Evolutionary conservation across 371 early-diverging fungal species (phyloP).

Genomic region (Rhizopus stolonifer): DNA sequence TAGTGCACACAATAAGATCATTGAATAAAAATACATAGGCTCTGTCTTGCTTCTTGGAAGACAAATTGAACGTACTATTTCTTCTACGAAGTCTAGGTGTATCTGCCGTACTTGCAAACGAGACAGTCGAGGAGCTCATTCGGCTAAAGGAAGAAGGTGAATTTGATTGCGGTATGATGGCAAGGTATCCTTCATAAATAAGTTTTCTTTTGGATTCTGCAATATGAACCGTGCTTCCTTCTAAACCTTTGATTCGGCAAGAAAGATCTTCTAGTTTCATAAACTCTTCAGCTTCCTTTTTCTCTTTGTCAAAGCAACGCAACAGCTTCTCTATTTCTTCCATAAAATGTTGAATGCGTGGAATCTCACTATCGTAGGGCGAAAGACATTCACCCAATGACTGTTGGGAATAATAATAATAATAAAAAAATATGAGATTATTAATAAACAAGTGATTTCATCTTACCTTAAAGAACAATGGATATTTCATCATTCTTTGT

Average conservation of each 20-base stretch:
- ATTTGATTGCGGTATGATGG: constrained; percentile 20
- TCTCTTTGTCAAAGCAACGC: constrained; percentile 31
- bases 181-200: constrained; percentile 36
- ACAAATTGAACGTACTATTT: constrained; percentile 24
- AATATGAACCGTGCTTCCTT: constrained; percentile 21
- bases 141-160: not conserved
- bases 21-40: constrained; percentile 45
- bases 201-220: constrained; percentile 27
- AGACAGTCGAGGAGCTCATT: constrained; percentile 1
- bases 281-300: constrained; percentile 31
- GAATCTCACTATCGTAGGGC: not conserved
- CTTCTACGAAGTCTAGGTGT: constrained; percentile 16
- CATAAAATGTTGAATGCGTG: constrained; percentile 15
- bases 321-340: constrained; percentile 30
- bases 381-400: constrained; percentile 16
- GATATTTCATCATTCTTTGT: constrained; percentile 46
- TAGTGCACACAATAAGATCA: constrained; percentile 40
- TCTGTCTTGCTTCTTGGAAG: constrained; percentile 15
- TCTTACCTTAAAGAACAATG: constrained; percentile 40
- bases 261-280: constrained; percentile 32
- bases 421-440: not conserved
- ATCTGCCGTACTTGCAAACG: constrained; percentile 5
- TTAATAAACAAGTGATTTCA: not conserved
- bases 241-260: constrained; percentile 30
- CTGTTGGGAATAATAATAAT: no score